A percentile compares a stretch with the other conserved stretches of the same genome.
These are phyloP conservation scores for Blastobotrys robertii DNA, from an alignment of 805 yeast genomes.

Conservation along the genomic window DNA sequence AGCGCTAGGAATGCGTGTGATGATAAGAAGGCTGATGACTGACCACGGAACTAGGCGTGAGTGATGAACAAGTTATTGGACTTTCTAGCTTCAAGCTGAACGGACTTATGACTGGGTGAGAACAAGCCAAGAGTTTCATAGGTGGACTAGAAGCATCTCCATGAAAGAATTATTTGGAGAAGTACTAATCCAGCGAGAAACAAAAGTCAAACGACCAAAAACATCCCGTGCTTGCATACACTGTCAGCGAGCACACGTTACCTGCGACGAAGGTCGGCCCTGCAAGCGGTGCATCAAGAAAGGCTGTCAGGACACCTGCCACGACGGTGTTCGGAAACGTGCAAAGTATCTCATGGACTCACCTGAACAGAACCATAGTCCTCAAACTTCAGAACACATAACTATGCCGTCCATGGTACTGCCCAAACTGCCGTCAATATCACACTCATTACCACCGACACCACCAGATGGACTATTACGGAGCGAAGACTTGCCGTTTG, in stretches of 20 bases:
- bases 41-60: no score
- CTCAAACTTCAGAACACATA: no score
- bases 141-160: not conserved
- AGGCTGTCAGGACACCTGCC: conserved; percentile 56
- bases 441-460: not conserved
- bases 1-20: no score
- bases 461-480: not conserved
- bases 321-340: conserved; percentile 76
- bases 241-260: conserved; percentile 80
- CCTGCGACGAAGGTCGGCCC: conserved; percentile 66
- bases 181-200: not conserved
- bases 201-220: conserved; percentile 37
- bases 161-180: not conserved
- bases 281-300: conserved; percentile 64
- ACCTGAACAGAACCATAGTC: conserved; percentile 23
- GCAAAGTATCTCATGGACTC: conserved; percentile 62
- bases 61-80: no score
- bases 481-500: conserved; percentile 7
- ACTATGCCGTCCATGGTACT: not conserved
- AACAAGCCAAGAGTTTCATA: no score
- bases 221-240: conserved; percentile 79
- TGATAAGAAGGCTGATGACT: no score
- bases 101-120: no score
- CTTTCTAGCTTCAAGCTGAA: no score
- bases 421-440: not conserved